Conservation (phyloP, 192 early-diverging fungal genomes). For the Umbelopsis ramanniana region DNA sequence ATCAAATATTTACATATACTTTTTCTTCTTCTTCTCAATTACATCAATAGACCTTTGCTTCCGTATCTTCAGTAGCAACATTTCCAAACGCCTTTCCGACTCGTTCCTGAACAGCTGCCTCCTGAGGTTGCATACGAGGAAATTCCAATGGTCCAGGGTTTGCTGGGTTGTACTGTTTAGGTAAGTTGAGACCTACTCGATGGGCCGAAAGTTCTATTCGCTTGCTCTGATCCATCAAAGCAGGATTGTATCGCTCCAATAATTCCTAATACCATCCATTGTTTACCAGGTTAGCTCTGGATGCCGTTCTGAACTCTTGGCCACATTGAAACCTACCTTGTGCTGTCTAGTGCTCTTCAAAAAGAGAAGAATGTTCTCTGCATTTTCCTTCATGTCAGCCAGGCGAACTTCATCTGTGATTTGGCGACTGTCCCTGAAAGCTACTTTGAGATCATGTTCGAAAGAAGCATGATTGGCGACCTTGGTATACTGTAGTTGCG, state of each 20-base stretch:
- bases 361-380: slow-evolving; percentile 36
- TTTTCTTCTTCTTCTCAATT: not conserved
- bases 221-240: slow-evolving; percentile 43
- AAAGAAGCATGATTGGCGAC: slow-evolving; percentile 30
- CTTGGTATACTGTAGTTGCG: slow-evolving; percentile 37
- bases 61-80: not conserved
- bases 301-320: not conserved
- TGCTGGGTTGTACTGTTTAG: slow-evolving; percentile 33
- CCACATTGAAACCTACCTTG: slow-evolving; percentile 26
- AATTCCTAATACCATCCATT: slow-evolving; percentile 25
- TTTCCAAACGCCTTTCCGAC: slow-evolving; percentile 10
- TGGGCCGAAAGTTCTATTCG: slow-evolving; percentile 38
- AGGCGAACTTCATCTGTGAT: slow-evolving; percentile 26
- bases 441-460: slow-evolving; percentile 30
- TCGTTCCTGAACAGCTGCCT: slow-evolving; percentile 15
- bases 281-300: too few species aligned
- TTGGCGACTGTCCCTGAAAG: slow-evolving; percentile 25
- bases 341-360: slow-evolving; percentile 35
- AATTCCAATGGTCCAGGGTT: slow-evolving; percentile 24
- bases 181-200: slow-evolving; percentile 41
- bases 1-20: slow-evolving; percentile 14
- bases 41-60: slow-evolving; percentile 16
- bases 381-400: slow-evolving; percentile 27
- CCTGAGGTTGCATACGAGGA: not conserved
- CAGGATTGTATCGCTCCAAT: slow-evolving; percentile 28